Conservation (phyloP, 805 yeast genomes). For the Zygoascus biomembranicola region DNA sequence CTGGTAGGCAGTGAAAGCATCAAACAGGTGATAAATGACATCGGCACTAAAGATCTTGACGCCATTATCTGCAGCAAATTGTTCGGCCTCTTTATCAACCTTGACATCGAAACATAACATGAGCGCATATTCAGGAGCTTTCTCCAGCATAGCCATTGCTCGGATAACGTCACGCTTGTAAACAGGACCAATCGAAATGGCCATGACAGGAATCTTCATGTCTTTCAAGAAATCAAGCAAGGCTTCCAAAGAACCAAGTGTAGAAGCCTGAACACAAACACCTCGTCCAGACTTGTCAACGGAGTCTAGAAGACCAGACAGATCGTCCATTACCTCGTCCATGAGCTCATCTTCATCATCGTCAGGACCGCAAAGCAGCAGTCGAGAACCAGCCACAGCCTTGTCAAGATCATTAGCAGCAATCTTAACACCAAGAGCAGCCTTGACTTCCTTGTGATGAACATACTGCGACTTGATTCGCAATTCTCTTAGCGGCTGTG, state of each 20-base stretch:
- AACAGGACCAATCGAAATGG: conserved; percentile 97
- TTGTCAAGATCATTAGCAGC: conserved; percentile 97
- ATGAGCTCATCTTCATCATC: conserved; percentile 95
- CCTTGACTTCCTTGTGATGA: conserved; percentile 96
- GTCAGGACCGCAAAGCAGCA: conserved; percentile 89
- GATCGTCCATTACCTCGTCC: conserved; percentile 99
- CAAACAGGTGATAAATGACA: conserved; percentile 92
- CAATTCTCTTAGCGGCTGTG: conserved; percentile 94
- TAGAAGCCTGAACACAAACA: conserved; percentile 97
- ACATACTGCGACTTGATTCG: conserved; percentile 95
- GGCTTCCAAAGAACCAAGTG: conserved; percentile 97
- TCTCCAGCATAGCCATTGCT: conserved; percentile 93
- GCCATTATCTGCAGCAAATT: conserved; percentile 90
- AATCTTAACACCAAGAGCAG: conserved; percentile 97
- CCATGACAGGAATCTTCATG: conserved; percentile 99
- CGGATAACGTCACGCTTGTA: conserved; percentile 97
- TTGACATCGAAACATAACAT: conserved; percentile 98
- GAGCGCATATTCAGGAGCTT: conserved; percentile 91
- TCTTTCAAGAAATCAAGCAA: conserved; percentile 92
- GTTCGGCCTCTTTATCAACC: conserved; percentile 97
- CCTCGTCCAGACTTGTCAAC: conserved; percentile 94
- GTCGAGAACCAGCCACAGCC: conserved; percentile 98
- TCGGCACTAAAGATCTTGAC: conserved; percentile 92
- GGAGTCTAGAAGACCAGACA: conserved; percentile 87
- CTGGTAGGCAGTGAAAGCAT: conserved; percentile 89